phyloP scores from a whole-genome alignment of 2,329 filamentous ascomycete species.

The Ceratocystis harringtonii region DNA sequence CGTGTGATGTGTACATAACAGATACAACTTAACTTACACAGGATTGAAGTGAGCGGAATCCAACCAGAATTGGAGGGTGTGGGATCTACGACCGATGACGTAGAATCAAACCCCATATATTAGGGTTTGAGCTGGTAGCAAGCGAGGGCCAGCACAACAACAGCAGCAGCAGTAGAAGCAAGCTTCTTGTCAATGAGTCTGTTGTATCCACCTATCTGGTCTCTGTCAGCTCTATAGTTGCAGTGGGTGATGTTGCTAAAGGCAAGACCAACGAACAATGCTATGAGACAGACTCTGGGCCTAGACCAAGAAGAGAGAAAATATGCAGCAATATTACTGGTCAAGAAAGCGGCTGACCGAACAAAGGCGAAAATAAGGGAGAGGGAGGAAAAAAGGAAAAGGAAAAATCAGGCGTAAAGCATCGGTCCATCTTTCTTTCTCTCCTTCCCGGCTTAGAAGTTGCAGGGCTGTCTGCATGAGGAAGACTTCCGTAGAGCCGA shows the following conservation, averaged over 20 bases:
- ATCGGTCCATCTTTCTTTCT: background rate
- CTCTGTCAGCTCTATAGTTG: too few species aligned
- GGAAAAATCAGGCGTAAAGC: background rate
- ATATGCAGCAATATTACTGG: slow-evolving; percentile 1
- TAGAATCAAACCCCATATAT: background rate
- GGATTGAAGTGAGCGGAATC: background rate
- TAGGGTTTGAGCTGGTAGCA: background rate
- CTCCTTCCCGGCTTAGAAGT: background rate
- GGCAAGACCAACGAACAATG: background rate
- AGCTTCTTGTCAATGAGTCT: too few species aligned
- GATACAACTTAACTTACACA: background rate
- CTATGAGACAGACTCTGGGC: background rate
- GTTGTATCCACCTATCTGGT: too few species aligned
- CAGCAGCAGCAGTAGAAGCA: background rate
- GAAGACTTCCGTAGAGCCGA: slow-evolving; percentile 11
- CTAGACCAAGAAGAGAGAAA: background rate
- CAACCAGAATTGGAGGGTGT: background rate
- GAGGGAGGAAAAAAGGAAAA: background rate
- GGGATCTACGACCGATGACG: slow-evolving; percentile 1
- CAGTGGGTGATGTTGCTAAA: background rate
- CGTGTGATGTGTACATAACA: background rate
- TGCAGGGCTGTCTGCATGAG: background rate
- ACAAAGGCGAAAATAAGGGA: background rate
- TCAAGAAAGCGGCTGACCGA: background rate
- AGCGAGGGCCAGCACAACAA: background rate